Conservation (phyloP, 2,329 filamentous ascomycete genomes). For the Sporothrix phasma region DNA sequence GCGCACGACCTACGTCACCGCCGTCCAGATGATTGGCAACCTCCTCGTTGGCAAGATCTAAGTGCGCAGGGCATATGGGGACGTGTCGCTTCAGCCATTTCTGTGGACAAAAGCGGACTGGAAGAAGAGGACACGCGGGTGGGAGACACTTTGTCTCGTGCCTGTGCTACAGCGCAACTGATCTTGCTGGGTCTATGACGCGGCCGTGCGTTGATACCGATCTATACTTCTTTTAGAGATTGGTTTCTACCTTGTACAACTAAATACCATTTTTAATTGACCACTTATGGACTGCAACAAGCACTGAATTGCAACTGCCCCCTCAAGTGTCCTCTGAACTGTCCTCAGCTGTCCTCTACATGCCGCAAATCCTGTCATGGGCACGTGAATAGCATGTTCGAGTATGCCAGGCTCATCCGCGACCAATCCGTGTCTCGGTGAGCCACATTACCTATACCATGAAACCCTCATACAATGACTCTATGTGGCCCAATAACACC, state of each 20-base stretch:
- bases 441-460: not conserved
- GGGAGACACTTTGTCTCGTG: not conserved
- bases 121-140: not conserved
- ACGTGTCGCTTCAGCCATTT: not conserved
- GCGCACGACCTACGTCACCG: conserved; percentile 67
- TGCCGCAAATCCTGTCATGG: too few relatives aligned
- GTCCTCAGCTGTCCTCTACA: too few relatives aligned
- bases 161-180: not conserved
- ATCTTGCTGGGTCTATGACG: not conserved
- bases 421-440: not conserved
- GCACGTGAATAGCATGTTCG: too few relatives aligned
- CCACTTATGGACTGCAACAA: not conserved
- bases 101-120: not conserved
- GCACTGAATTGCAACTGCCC: too few relatives aligned
- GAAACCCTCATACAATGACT: not conserved
- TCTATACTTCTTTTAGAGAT: not conserved
- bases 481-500: not conserved
- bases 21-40: conserved; percentile 64
- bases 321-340: too few relatives aligned
- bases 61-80: not conserved
- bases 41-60: conserved; percentile 61
- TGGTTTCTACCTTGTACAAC: not conserved
- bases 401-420: too few relatives aligned
- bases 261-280: not conserved
- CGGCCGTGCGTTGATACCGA: not conserved